Conservation (phyloP, 306 rosid species). For the Casuarina equisetifolia region DNA sequence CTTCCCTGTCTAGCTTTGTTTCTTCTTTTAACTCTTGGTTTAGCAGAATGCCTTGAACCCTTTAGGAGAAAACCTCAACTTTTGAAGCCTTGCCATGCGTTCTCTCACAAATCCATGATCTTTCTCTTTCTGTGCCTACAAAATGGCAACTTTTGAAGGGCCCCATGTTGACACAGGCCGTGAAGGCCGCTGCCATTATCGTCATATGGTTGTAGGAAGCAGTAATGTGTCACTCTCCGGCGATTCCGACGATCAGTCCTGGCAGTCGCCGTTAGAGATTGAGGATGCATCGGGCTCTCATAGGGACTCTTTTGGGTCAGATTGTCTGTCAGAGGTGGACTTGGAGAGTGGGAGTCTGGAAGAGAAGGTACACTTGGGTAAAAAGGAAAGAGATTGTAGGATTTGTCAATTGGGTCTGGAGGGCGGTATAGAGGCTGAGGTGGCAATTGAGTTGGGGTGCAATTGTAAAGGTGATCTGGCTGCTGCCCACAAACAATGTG, state of each 20-base stretch:
- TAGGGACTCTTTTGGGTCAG: constrained; percentile 56
- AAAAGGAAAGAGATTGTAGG: constrained; percentile 82
- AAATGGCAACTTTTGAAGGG: constrained; percentile 24
- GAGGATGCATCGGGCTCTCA: constrained; percentile 37
- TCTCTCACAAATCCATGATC: background rate
- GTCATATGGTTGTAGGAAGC: constrained; percentile 8
- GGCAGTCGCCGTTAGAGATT: constrained; percentile 48
- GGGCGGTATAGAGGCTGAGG: constrained; percentile 71
- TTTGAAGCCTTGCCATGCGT: background rate
- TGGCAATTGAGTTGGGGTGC: constrained; percentile 80
- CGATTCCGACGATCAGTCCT: constrained; percentile 18
- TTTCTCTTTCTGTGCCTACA: constrained; percentile 9
- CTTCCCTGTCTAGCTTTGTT: background rate
- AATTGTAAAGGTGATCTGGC: constrained; percentile 90
- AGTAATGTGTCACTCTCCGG: constrained; percentile 18
- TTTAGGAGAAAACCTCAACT: background rate
- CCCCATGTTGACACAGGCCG: background rate
- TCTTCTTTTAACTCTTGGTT: background rate
- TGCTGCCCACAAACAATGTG: constrained; percentile 93
- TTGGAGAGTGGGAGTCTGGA: constrained; percentile 54
- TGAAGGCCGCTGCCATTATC: background rate
- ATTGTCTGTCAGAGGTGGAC: constrained; percentile 64
- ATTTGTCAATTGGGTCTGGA: constrained; percentile 77
- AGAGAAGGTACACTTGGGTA: constrained; percentile 50
- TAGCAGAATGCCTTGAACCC: background rate